A percentile compares a stretch with the other conserved stretches of the same genome.
Evolutionary conservation across 768 basidiomycete species (phyloP).

Genomic region (Rhizopogon vesiculosus): DNA sequence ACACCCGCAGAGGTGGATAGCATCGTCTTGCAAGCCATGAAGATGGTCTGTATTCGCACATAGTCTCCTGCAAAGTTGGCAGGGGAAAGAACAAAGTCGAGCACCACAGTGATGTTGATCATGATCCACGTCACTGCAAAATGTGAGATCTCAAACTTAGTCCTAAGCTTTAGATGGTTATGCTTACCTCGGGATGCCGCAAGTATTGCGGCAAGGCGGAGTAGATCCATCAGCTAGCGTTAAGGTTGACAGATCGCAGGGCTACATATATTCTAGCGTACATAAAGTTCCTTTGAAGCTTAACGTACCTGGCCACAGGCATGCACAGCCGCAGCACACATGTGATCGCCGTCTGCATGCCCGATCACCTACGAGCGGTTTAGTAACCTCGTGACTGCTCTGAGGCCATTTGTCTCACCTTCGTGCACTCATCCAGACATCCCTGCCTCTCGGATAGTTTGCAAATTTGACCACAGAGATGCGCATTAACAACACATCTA

Average conservation of each 20-base stretch:
- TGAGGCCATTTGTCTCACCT: constrained; percentile 29
- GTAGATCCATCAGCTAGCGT: constrained; percentile 20
- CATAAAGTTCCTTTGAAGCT: not conserved
- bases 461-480: constrained; percentile 54
- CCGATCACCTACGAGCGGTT: constrained; percentile 33
- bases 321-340: constrained; percentile 50
- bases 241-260: constrained; percentile 34
- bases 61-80: constrained; percentile 51
- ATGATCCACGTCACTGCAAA: constrained; percentile 40
- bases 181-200: constrained; percentile 37
- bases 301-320: constrained; percentile 47
- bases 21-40: constrained; percentile 38
- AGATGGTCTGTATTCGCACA: constrained; percentile 47
- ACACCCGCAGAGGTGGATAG: constrained; percentile 56
- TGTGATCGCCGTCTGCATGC: constrained; percentile 45
- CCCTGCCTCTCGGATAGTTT: constrained; percentile 40
- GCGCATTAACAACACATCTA: constrained; percentile 47
- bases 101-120: constrained; percentile 45
- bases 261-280: constrained; percentile 22
- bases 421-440: constrained; percentile 47
- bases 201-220: constrained; percentile 39
- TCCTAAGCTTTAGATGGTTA: not conserved
- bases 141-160: not conserved
- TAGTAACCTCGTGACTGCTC: not conserved
- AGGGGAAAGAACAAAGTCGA: constrained; percentile 47